phyloP scores from a whole-genome alignment of 306 rosid genomes.

The Begonia loranthoides region DNA sequence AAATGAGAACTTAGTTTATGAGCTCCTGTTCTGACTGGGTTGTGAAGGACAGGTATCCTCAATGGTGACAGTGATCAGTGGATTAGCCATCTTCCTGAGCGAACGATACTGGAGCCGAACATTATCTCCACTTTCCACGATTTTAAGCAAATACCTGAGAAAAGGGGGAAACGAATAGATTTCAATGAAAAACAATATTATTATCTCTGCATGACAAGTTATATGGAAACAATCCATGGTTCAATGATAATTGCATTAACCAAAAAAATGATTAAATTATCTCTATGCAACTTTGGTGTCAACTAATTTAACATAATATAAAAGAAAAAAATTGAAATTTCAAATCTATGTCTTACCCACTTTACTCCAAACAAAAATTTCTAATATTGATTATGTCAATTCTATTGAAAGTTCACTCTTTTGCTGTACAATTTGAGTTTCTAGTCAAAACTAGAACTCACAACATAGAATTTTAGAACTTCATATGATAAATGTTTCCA shows the following conservation, averaged over 20 bases:
- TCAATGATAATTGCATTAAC: neutral
- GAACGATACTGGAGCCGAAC: constrained; percentile 94
- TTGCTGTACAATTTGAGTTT: too few relatives aligned
- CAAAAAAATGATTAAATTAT: neutral
- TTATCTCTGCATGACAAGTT: neutral
- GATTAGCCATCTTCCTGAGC: constrained; percentile 55
- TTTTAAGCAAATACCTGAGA: constrained; percentile 84
- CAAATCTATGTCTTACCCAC: neutral
- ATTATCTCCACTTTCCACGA: constrained; percentile 74
- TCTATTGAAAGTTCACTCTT: too few relatives aligned
- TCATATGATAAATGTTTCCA: too few relatives aligned
- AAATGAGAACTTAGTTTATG: constrained; percentile 11
- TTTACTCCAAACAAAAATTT: too few relatives aligned
- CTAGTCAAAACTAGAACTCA: too few relatives aligned
- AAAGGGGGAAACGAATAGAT: constrained; percentile 2
- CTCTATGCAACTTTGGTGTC: neutral
- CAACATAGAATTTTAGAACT: too few relatives aligned
- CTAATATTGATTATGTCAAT: too few relatives aligned
- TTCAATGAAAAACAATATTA: neutral
- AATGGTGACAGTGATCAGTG: constrained; percentile 13
- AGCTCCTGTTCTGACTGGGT: constrained; percentile 48
- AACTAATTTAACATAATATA: neutral
- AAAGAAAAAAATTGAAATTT: too few relatives aligned
- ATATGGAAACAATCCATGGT: neutral
- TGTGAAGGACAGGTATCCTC: constrained; percentile 36